Evolutionary conservation across 192 early-diverging fungal genomes (phyloP).

Genomic region (Lobosporangium transversale): DNA sequence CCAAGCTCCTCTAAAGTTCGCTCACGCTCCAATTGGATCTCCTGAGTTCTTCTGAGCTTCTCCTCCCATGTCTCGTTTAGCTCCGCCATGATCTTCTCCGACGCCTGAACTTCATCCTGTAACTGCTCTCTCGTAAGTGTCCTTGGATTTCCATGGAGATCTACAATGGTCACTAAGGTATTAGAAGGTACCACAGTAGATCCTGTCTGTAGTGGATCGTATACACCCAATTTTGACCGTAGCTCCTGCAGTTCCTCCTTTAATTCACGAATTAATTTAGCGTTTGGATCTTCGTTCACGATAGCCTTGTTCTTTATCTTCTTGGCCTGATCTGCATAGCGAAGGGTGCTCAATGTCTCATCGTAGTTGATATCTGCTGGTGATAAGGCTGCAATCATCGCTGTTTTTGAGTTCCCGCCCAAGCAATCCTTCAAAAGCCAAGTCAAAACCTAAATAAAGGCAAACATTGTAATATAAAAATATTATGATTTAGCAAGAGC

Average conservation of each 20-base stretch:
- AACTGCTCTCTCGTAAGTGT: constrained; percentile 65
- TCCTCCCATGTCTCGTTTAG: constrained; percentile 88
- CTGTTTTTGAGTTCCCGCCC: constrained; percentile 85
- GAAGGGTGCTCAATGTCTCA: constrained; percentile 85
- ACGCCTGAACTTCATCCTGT: constrained; percentile 82
- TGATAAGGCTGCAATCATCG: constrained; percentile 84
- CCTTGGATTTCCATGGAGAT: constrained; percentile 55
- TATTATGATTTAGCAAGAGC: background rate
- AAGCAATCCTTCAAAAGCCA: constrained; percentile 89
- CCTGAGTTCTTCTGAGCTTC: constrained; percentile 75
- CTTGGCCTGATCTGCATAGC: constrained; percentile 93
- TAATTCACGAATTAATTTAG: constrained; percentile 83
- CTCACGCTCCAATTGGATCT: constrained; percentile 78
- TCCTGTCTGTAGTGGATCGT: constrained; percentile 52
- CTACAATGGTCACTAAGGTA: constrained; percentile 54
- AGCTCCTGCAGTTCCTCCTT: constrained; percentile 82
- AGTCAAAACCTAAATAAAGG: constrained; percentile 67
- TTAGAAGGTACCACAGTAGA: constrained; percentile 15
- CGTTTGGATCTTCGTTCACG: constrained; percentile 90
- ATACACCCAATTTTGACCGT: constrained; percentile 63
- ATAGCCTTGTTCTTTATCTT: constrained; percentile 90
- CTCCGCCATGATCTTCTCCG: constrained; percentile 87
- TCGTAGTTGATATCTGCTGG: constrained; percentile 72
- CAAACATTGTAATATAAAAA: background rate
- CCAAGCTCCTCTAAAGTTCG: constrained; percentile 81